These are phyloP conservation scores for Lagenidium giganteum DNA, from an alignment of 352 stramenopile species.

Conservation along the genomic window DNA sequence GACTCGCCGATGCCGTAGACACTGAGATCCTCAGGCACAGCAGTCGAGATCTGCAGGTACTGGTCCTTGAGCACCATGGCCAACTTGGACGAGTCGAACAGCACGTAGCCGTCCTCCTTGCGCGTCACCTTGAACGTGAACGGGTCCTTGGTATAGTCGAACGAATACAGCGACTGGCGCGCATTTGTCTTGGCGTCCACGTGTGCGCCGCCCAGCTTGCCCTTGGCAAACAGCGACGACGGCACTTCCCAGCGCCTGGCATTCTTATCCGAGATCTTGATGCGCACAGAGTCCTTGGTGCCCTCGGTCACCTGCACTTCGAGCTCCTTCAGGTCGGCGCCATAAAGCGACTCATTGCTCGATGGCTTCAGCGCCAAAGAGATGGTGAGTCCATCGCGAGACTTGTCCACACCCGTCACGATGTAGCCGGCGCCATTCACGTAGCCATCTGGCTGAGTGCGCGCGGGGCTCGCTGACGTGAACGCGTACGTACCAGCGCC, in stretches of 20 bases:
- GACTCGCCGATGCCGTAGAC: conserved; percentile 51
- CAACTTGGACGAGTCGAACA: conserved; percentile 44
- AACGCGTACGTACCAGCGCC: conserved; percentile 29
- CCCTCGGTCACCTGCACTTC: conserved; percentile 32
- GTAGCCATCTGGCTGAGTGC: conserved; percentile 14
- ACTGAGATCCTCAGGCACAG: conserved; percentile 13
- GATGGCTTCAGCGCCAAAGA: conserved; percentile 24
- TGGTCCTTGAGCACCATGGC: conserved; percentile 37
- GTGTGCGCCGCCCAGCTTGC: conserved; percentile 8
- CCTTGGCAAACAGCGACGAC: conserved; percentile 24
- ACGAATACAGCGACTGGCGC: too few relatives aligned
- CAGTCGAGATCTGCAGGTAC: conserved; percentile 46
- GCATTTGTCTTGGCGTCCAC: conserved; percentile 7
- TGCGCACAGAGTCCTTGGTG: conserved; percentile 32
- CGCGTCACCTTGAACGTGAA: conserved; percentile 35
- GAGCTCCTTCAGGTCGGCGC: conserved; percentile 30
- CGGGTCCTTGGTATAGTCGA: conserved; percentile 27
- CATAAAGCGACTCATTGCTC: conserved; percentile 18
- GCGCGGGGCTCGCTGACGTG: conserved; percentile 13
- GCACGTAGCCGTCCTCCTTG: conserved; percentile 26
- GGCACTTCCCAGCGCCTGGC: conserved; percentile 45
- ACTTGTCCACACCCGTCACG: conserved; percentile 26
- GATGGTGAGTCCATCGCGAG: conserved; percentile 21
- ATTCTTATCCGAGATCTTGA: conserved; percentile 53
- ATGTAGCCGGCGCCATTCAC: conserved; percentile 33